These are phyloP conservation scores for Ustilago cynodontis DNA, from an alignment of 1,284 basidiomycete genomes.

Conservation along the genomic window DNA sequence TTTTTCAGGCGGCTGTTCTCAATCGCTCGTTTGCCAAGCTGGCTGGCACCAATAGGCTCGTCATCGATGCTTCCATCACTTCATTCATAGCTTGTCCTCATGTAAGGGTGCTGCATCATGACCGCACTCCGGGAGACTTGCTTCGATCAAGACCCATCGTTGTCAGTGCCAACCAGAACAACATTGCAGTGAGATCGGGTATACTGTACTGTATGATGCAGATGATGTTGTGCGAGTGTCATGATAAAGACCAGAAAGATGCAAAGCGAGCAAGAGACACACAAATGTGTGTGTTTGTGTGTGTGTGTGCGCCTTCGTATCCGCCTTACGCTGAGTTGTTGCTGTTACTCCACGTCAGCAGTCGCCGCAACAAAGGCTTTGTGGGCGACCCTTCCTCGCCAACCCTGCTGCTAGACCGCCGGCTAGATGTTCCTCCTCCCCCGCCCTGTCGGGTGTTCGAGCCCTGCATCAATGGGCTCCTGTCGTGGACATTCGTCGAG, in stretches of 20 bases:
- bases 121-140: background rate
- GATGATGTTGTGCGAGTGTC: background rate
- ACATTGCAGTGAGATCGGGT: conserved; percentile 3
- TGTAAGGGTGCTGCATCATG: background rate
- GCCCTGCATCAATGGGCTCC: background rate
- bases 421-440: conserved; percentile 3
- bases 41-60: background rate
- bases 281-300: background rate
- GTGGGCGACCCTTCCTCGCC: conserved; percentile 22
- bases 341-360: conserved; percentile 38
- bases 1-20: background rate
- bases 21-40: background rate
- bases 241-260: background rate
- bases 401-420: conserved; percentile 8
- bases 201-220: conserved; percentile 9
- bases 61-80: background rate
- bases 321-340: background rate
- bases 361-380: conserved; percentile 34
- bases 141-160: too few relatives aligned
- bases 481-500: background rate
- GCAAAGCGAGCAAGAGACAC: background rate
- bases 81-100: background rate
- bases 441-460: conserved; percentile 7
- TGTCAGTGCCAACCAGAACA: background rate
- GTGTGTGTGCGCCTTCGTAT: too few relatives aligned